Evolutionary conservation across 2,329 filamentous ascomycete species (phyloP).

Genomic region (Leptographium procerum): DNA sequence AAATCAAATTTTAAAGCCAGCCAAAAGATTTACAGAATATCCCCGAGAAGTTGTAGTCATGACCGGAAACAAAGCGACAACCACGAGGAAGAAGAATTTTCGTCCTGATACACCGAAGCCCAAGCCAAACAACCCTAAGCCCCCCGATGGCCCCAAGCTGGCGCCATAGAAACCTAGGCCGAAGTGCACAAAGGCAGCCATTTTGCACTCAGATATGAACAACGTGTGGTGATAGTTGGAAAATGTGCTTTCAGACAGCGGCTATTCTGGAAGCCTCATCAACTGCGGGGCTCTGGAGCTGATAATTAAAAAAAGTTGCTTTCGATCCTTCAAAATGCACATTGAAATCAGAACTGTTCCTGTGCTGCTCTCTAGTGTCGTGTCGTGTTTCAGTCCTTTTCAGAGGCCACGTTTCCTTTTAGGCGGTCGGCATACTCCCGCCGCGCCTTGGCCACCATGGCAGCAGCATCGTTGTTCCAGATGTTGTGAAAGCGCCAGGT

Average conservation of each 20-base stretch:
- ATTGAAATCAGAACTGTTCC: not conserved
- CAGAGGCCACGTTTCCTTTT: not conserved
- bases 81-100: too few species aligned
- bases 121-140: not conserved
- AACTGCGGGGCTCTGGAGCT: not conserved
- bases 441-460: slow-evolving; percentile 19
- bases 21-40: not conserved
- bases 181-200: not conserved
- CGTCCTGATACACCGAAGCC: not conserved
- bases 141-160: not conserved
- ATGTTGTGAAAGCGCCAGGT: slow-evolving; percentile 22
- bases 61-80: not conserved
- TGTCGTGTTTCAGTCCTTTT: not conserved
- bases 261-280: not conserved
- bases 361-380: not conserved
- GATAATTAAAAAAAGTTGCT: not conserved
- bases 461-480: slow-evolving; percentile 26
- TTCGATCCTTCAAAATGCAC: too few species aligned
- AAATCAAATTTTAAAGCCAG: not conserved
- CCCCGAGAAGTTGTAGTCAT: not conserved
- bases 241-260: not conserved
- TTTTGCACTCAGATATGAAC: not conserved
- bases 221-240: not conserved
- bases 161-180: not conserved
- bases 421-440: not conserved